Base-by-base conservation (phyloP, 192 early-diverging fungal species). In the Entomortierella lignicola region DNA sequence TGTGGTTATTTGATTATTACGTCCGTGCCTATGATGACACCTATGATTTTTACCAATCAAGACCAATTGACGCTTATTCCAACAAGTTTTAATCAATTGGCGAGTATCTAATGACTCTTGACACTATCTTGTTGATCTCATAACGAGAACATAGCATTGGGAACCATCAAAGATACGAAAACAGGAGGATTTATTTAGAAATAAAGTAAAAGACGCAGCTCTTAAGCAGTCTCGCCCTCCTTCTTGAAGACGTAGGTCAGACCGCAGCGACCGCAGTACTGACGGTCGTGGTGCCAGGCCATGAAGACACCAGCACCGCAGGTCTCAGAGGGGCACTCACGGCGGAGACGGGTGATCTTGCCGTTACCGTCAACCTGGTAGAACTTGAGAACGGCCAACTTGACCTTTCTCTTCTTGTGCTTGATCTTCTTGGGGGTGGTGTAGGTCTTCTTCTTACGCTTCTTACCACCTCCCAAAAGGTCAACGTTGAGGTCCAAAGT, bases 361-460 rank as follows among this genome's bases (percentile, higher is more conserved):
- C 96, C 96, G 83, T 93, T 91, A 81, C 92, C 92, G 68, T 99
- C 98, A 68, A 99, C 97, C 93, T 99, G 97, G 92, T 98, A 99
- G 94, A 91, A 98, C 92, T 98, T 97, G 82, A 99, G 91, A 82
- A 98, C 94, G 51, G 97, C 94, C 79, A 99, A 89, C 90, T 99
- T 99, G 84, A 98, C 96, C 91, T 98, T 98, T 92, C 95, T 96
- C 84, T 91, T 89, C 94, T 98, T 98, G 91, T 99, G 96, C 84
- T 95, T 93, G 82, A 96, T 96, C 92, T 98, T 98, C 94, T 99
- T 98, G 87, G 98, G 98, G 70, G 98, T 99, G 74, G 97, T 99
- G 93, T 99, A 98, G 69, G 91, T 94, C 97, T 99, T 99, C 95
- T 99, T 99, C 94, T 98, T 99, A 72, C 95, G 91, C 93, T 99